These are phyloP conservation scores for Nicotiana paniculata DNA, from an alignment of 257 asterid genomes.

Conservation along the genomic window DNA sequence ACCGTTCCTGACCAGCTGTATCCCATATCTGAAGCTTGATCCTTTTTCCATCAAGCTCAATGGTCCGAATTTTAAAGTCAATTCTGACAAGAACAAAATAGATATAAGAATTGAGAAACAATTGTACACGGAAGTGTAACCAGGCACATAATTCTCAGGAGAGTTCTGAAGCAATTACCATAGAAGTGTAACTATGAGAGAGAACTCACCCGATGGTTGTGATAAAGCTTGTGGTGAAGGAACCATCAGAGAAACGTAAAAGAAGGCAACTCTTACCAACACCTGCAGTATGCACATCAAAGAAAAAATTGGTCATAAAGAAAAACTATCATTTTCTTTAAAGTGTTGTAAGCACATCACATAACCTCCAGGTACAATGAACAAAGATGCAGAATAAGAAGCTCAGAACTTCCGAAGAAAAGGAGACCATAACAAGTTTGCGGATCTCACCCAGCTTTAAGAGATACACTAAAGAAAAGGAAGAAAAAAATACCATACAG, in stretches of 20 bases:
- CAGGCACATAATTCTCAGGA: neutral
- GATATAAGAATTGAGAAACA: neutral
- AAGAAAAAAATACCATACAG: neutral
- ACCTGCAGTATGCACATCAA: conserved; percentile 11
- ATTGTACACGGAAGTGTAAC: neutral
- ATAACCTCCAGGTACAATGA: neutral
- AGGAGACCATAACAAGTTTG: neutral
- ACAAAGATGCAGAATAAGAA: neutral
- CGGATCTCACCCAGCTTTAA: neutral
- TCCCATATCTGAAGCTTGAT: conserved; percentile 42
- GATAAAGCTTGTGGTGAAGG: conserved; percentile 36
- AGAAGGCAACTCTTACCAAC: conserved; percentile 46
- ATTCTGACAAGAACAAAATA: conserved; percentile 9
- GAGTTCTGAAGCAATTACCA: neutral
- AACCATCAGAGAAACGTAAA: conserved; percentile 38
- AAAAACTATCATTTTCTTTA: neutral
- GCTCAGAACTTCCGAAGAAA: neutral
- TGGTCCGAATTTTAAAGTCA: conserved; percentile 33
- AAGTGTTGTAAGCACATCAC: neutral
- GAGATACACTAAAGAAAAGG: neutral
- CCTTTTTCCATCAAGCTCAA: conserved; percentile 36
- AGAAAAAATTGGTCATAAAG: neutral
- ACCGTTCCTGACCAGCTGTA: conserved; percentile 40
- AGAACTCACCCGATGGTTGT: conserved; percentile 34
- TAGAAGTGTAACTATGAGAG: neutral